Base-by-base conservation (phyloP, 768 basidiomycete species). In the Boletus tomentosulus region DNA sequence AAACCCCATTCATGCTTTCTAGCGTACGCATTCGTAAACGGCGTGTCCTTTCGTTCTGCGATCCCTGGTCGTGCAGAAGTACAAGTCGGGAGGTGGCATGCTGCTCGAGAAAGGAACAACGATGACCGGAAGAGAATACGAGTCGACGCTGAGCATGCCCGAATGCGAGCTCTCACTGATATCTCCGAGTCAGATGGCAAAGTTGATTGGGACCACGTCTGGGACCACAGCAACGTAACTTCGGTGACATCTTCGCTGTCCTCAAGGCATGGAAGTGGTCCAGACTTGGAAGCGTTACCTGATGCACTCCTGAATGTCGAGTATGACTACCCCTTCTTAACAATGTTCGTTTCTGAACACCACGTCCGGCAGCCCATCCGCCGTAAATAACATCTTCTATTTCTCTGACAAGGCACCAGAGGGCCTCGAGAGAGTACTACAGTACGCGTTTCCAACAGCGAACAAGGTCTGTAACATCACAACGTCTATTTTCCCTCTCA, bases 41-140 rank as follows among this genome's bases (percentile, higher is more conserved):
- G 77, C 11, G 69, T 74, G 1, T 69, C 78, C 1, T 89, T 89
- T 61, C 76, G 77, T n/a, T 88, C 87, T 9, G 76, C 74, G 1
- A 78, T 89, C 50, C 77, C 79, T 1, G 87, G 89, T 11, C 73
- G 73, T 45, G 67, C 72, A n/a, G 72, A 79, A 15, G 67, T 78
- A 3, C 84, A 86, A 61, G 87, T 90, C 12, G 89, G 89, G 28
- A 74, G 87, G 44, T 85, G 85, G 85, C 85, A 87, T 63, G 76
- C 85, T 16, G 79, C 55, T 73, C 76, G 60, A 73, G 71, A 58
- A 59, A 67, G 34, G 61, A 41, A 27, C 46, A 19, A 10, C 13
- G 51, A 50, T 38, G 37, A 46, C 42, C 6, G 11, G 39, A 27
- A 41, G 34, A 45, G 19, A 46, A 22, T 2, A 4, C 47, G 5